Conservation (phyloP, 139 green algal species). For the Desmodesmus armatus region DNA sequence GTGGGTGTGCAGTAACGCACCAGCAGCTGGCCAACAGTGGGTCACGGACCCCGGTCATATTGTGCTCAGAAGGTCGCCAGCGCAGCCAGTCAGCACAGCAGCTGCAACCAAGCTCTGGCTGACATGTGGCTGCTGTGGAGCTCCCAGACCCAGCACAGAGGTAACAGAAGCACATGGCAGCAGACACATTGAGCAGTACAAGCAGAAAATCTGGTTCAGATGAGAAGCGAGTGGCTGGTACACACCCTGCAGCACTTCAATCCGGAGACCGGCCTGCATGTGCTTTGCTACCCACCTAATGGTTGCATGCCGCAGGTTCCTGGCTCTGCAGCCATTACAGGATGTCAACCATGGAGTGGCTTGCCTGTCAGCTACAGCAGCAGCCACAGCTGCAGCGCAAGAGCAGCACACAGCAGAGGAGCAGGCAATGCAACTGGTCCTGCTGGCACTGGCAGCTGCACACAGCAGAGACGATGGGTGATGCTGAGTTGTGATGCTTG, state of each 20-base stretch:
- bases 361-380: background rate
- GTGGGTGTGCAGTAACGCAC: background rate
- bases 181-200: background rate
- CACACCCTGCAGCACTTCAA: no score
- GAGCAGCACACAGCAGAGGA: background rate
- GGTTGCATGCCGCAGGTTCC: constrained; percentile 7
- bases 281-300: no score
- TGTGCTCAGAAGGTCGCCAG: no score
- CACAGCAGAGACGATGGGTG: background rate
- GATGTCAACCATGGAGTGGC: no score
- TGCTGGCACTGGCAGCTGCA: background rate
- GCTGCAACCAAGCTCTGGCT: background rate
- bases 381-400: background rate
- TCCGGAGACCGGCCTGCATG: no score
- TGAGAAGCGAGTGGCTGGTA: no score
- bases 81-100: background rate
- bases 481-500: background rate
- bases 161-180: background rate
- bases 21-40: background rate
- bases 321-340: background rate
- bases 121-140: background rate
- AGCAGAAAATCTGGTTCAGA: no score
- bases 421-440: background rate
- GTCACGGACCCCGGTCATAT: no score
- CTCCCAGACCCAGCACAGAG: background rate